Percentiles rank a stretch among this genome's conserved stretches.
Evolutionary conservation across 2,329 filamentous ascomycete genomes (phyloP).

Genomic region (Fusarium citri): DNA sequence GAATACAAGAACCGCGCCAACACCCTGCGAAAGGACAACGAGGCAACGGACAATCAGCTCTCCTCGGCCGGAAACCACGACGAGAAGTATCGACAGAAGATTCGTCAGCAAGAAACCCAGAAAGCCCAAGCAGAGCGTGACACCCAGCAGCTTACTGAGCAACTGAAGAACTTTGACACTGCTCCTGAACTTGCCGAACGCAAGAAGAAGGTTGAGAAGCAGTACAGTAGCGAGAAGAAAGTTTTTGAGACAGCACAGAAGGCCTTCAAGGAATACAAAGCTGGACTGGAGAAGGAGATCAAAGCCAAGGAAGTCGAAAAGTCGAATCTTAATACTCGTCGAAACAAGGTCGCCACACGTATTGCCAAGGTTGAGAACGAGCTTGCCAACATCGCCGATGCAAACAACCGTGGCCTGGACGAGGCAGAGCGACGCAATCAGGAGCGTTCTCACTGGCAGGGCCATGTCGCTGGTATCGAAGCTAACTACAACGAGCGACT

Average conservation of each 20-base stretch:
- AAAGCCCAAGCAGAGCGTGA: slow-evolving; percentile 74
- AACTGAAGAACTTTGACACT: slow-evolving; percentile 71
- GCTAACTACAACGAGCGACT: slow-evolving; percentile 59
- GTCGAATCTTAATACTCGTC: slow-evolving; percentile 71
- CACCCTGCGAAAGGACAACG: slow-evolving; percentile 77
- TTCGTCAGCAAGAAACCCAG: slow-evolving; percentile 79
- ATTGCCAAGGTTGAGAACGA: slow-evolving; percentile 80
- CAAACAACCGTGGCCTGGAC: slow-evolving; percentile 72
- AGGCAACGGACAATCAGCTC: slow-evolving; percentile 73
- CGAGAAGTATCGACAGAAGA: slow-evolving; percentile 79
- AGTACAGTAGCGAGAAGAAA: slow-evolving; percentile 66
- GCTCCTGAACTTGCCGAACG: slow-evolving; percentile 71
- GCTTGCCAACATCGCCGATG: slow-evolving; percentile 75
- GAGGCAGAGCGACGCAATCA: slow-evolving; percentile 71
- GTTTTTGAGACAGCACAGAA: slow-evolving; percentile 69
- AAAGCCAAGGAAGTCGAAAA: slow-evolving; percentile 74
- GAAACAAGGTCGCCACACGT: slow-evolving; percentile 77
- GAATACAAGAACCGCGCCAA: slow-evolving; percentile 79
- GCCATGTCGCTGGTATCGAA: slow-evolving; percentile 60
- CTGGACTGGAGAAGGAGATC: slow-evolving; percentile 70
- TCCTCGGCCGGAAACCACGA: slow-evolving; percentile 78
- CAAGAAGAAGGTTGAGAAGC: slow-evolving; percentile 66
- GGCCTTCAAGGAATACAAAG: slow-evolving; percentile 68
- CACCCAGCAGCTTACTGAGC: slow-evolving; percentile 64
- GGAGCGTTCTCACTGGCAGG: slow-evolving; percentile 60